Evolutionary conservation across 2,329 filamentous ascomycete genomes (phyloP), one percentile per base, ranked within the genome.

Genomic region (Trichoderma lentiforme): DNA sequence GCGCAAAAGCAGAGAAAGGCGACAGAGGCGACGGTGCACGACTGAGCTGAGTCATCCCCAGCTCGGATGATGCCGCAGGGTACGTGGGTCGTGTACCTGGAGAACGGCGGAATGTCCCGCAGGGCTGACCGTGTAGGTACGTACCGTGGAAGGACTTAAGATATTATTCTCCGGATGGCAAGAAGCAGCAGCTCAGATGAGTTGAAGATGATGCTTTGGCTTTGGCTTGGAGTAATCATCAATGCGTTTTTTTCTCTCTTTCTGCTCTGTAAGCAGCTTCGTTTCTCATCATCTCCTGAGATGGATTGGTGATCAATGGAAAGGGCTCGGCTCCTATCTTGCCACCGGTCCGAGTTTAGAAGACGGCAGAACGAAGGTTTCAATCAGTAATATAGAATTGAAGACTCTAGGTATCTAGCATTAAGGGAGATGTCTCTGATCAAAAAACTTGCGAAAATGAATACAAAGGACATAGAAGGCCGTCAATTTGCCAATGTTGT

Each of bases 141-240:
- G 28, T 69, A 69, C 66, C 57, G 15, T 70, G 18, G 15, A 70
- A 36, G 66, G 66, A 69, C n/a, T 34, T 69, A 28, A 34, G 66
- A 32, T n/a, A 15, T 47, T 61, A 21, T 47, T 51, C 56, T 69
- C 66, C 66, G 64, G 30, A 32, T 21, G 30, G 12, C 18, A 58
- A 58, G 9, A 30, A n/a, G 56, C 18, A 58, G 30, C 21, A 7
- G 5, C 9, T 3, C 18, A n/a, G 57, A 32, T 32, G 8, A 18
- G 28, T 7, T 47, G 28, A 34, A 24, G 36, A 34, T 69, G 28
- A n/a, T 58, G 9, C 43, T 34, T 15, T 51, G 26, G n/a, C 21
- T 3, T 28, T 32, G 26, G 8, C 21, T 14, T 43, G 28, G 3
- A n/a, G 21, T 15, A 34, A n/a, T 26, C 26, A 4, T 47, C 15